Evolutionary conservation across 441 rosid genomes (phyloP), one percentile per base, ranked within the genome.

Genomic region (Eutrema salsugineum): DNA sequence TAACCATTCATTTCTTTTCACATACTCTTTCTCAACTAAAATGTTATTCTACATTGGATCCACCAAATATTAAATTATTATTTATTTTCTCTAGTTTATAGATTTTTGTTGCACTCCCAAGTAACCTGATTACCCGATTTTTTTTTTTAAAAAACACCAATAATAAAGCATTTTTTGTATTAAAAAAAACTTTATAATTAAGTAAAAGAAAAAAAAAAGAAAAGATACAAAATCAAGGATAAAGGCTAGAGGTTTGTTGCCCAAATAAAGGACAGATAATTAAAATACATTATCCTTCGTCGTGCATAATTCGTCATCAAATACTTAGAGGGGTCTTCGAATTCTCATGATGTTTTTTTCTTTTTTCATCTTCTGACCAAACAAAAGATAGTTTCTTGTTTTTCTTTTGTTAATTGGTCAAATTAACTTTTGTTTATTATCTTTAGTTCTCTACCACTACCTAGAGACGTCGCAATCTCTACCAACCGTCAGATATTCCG

Each of bases 401-500:
- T 1, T 20, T 40, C n/a, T 39, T 0, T 30, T 19, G 15, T 11
- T 36, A 11, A 33, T 35, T 48, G 64, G 64, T 55, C 42, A 48
- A 66, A 53, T 50, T 22, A n/a, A 54, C 46, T 42, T 61, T 28
- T 6, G 11, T 47, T 38, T 32, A 46, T 27, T 48, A 57, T 8
- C 32, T 61, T 47, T 43, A 77, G 76, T 77, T 77, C 76, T 77
- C 35, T 70, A 58, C 72, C 80, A 70, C 79, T 55, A 76, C 71
- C 76, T 61, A 77, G 57, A 65, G 57, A 76, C 76, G 76, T 70
- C 80, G 57, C 36, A 58, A 77, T 77, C 76, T 56, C 60, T 77
- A 77, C 76, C 80, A 77, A 77, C 76, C 80, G 72, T 77, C 63
- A 65, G 80, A 70, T 77, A 70, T 71, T 70, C 33, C 48, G 35